A percentile compares a stretch with the other conserved stretches of the same genome.
phyloP scores from a whole-genome alignment of 2,329 filamentous ascomycete genomes.

The Penicillium decumbens region DNA sequence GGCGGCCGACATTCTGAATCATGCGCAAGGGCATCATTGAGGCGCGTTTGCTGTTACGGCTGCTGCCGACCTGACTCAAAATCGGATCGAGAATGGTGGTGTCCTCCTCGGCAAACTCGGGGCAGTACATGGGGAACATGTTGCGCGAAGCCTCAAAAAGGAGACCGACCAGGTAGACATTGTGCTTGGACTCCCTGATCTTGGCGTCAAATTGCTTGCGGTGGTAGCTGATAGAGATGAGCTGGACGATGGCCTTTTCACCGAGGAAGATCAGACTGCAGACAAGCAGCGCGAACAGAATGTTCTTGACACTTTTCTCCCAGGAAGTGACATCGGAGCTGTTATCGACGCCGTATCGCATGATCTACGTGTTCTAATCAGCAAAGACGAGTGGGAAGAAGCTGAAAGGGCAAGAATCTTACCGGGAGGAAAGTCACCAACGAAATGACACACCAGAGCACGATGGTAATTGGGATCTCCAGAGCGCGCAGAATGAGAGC shows the following conservation, averaged over 20 bases:
- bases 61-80: constrained; percentile 58
- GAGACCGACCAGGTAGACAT: constrained; percentile 72
- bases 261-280: constrained; percentile 54
- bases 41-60: constrained; percentile 48
- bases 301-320: constrained; percentile 53
- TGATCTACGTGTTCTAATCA: constrained; percentile 29
- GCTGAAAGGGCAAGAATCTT: background rate
- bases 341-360: constrained; percentile 42
- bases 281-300: constrained; percentile 56
- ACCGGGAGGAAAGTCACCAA: constrained; percentile 57
- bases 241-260: constrained; percentile 58
- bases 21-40: constrained; percentile 72
- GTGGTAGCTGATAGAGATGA: constrained; percentile 65
- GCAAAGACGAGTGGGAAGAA: background rate
- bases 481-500: constrained; percentile 54
- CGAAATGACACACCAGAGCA: constrained; percentile 57
- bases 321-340: constrained; percentile 43
- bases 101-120: constrained; percentile 86
- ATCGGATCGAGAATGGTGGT: constrained; percentile 83
- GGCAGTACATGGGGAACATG: constrained; percentile 88
- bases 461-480: constrained; percentile 58
- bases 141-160: constrained; percentile 86
- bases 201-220: constrained; percentile 61
- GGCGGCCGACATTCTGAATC: constrained; percentile 50
- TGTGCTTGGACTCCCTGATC: constrained; percentile 87